These are phyloP conservation scores for Zizania palustris DNA, from an alignment of 202 grass and related monocot species.

Conservation along the genomic window DNA sequence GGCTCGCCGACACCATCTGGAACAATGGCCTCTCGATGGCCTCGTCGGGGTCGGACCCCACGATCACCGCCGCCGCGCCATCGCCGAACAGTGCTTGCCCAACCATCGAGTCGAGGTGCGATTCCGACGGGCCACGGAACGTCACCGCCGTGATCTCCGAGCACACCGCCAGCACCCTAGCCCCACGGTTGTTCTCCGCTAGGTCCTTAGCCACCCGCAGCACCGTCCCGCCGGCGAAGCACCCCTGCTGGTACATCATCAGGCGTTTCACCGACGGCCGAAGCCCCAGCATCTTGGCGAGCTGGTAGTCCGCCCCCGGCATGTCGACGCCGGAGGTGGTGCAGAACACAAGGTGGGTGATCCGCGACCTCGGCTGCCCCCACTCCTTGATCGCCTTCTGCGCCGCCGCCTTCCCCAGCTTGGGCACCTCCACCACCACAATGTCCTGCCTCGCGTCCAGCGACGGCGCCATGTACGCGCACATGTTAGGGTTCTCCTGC, in stretches of 20 bases:
- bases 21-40: constrained; percentile 56
- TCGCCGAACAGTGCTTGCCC: constrained; percentile 81
- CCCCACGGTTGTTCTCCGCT: constrained; percentile 73
- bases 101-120: constrained; percentile 73
- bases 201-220: constrained; percentile 74
- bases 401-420: constrained; percentile 67
- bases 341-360: constrained; percentile 85
- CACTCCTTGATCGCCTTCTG: constrained; percentile 77
- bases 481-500: constrained; percentile 59
- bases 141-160: constrained; percentile 76
- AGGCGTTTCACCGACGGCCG: constrained; percentile 64
- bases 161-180: constrained; percentile 64
- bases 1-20: constrained; percentile 60
- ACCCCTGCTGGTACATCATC: constrained; percentile 91
- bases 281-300: constrained; percentile 76
- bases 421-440: constrained; percentile 69
- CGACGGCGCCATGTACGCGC: constrained; percentile 81
- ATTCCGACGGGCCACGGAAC: constrained; percentile 55
- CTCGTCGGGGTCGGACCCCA: constrained; percentile 63
- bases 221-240: constrained; percentile 74
- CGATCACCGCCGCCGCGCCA: constrained; percentile 55
- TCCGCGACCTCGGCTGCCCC: constrained; percentile 62
- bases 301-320: constrained; percentile 88
- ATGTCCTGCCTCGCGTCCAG: constrained; percentile 82
- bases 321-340: constrained; percentile 86